A percentile compares a stretch with the other conserved stretches of the same genome.
Conservation (phyloP, 805 yeast genomes). For the Candida glaebosa region DNA sequence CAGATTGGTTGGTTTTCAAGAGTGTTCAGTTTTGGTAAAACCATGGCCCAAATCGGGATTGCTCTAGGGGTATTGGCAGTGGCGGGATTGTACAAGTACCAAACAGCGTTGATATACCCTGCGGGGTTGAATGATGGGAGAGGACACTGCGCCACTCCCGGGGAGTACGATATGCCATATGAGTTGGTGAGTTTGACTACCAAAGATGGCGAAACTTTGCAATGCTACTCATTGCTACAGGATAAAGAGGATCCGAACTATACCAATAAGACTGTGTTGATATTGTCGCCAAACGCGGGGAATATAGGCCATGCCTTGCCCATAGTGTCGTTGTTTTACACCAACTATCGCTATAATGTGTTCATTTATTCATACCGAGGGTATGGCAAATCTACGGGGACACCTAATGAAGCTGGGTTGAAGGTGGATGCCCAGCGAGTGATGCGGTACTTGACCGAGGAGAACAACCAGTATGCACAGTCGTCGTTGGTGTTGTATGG, state of each 20-base stretch:
- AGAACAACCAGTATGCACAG: slow-evolving; percentile 49
- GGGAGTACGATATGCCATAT: slow-evolving; percentile 56
- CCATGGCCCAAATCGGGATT: slow-evolving; percentile 38
- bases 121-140: slow-evolving; percentile 72
- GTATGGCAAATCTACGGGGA: slow-evolving; percentile 78
- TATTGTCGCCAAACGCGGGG: slow-evolving; percentile 92
- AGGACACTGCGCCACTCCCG: slow-evolving; percentile 75
- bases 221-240: slow-evolving; percentile 60
- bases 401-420: slow-evolving; percentile 72
- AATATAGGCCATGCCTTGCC: slow-evolving; percentile 91
- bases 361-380: slow-evolving; percentile 88
- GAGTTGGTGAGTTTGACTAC: slow-evolving; percentile 61
- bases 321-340: slow-evolving; percentile 65
- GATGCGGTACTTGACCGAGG: slow-evolving; percentile 48
- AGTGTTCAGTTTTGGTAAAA: slow-evolving; percentile 19
- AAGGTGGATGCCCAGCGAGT: slow-evolving; percentile 79
- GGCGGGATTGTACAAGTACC: slow-evolving; percentile 57
- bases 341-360: slow-evolving; percentile 66
- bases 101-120: slow-evolving; percentile 75
- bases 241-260: slow-evolving; percentile 36
- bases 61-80: slow-evolving; percentile 44
- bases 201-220: slow-evolving; percentile 63
- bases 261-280: slow-evolving; percentile 63
- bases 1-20: slow-evolving; percentile 6
- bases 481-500: slow-evolving; percentile 73